Evolutionary conservation across 768 basidiomycete species (phyloP).

Genomic region (Panellus pusillus): DNA sequence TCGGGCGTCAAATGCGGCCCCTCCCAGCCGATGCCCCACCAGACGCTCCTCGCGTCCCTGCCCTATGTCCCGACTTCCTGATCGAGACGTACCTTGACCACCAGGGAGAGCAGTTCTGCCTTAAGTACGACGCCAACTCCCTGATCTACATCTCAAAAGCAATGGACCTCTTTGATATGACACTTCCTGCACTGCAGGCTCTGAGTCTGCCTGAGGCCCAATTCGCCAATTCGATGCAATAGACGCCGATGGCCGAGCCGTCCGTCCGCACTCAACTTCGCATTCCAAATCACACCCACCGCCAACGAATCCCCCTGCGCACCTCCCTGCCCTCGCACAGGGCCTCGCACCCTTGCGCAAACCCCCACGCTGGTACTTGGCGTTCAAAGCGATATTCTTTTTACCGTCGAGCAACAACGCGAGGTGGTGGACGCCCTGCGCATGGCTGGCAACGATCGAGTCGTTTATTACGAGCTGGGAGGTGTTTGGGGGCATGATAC

Average conservation of each 20-base stretch:
- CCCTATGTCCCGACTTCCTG: slow-evolving; percentile 93
- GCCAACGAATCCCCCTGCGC: slow-evolving; percentile 69
- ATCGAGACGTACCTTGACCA: slow-evolving; percentile 99
- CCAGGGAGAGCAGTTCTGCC: slow-evolving; percentile 94
- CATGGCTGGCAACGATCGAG: slow-evolving; percentile 83
- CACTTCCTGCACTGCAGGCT: slow-evolving; percentile 66
- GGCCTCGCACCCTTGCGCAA: slow-evolving; percentile 75
- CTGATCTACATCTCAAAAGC: slow-evolving; percentile 98
- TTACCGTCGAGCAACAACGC: slow-evolving; percentile 95
- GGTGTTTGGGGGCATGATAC: slow-evolving; percentile 99
- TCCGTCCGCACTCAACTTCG: slow-evolving; percentile 38
- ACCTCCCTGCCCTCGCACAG: slow-evolving; percentile 72
- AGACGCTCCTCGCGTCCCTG: slow-evolving; percentile 51
- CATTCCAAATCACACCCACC: slow-evolving; percentile 73
- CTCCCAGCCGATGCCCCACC: slow-evolving; percentile 36
- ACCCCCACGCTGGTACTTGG: slow-evolving; percentile 88
- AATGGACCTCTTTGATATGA: slow-evolving; percentile 99
- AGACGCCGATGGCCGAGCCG: slow-evolving; percentile 28
- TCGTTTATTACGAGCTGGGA: slow-evolving; percentile 96
- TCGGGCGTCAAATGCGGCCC: slow-evolving; percentile 72
- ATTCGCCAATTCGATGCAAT: slow-evolving; percentile 28
- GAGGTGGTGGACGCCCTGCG: slow-evolving; percentile 92
- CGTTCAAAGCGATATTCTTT: slow-evolving; percentile 95
- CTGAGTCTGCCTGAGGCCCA: slow-evolving; percentile 51
- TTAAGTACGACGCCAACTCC: slow-evolving; percentile 99